These are phyloP conservation scores for Hypoxylon sp. DNA, from an alignment of 2,329 filamentous ascomycete genomes.

Conservation along the genomic window DNA sequence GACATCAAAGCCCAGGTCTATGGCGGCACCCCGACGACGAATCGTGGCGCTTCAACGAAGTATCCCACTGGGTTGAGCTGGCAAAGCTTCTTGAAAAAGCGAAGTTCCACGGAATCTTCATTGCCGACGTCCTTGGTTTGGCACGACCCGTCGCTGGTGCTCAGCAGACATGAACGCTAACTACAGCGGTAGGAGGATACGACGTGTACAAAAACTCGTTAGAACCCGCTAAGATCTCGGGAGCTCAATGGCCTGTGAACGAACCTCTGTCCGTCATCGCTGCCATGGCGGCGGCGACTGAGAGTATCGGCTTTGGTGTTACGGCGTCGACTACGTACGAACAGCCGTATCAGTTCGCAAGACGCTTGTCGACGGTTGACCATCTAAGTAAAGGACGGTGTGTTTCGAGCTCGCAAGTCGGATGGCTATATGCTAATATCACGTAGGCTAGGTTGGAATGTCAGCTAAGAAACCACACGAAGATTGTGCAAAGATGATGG, in stretches of 20 bases:
- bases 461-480: slow-evolving; percentile 47
- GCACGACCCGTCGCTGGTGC: slow-evolving; percentile 21
- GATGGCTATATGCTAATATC: neutral
- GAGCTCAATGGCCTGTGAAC: slow-evolving; percentile 78
- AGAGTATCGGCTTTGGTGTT: slow-evolving; percentile 77
- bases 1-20: slow-evolving; percentile 60
- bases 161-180: neutral
- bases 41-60: slow-evolving; percentile 69
- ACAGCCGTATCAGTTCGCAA: slow-evolving; percentile 76
- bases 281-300: slow-evolving; percentile 77
- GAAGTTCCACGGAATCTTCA: slow-evolving; percentile 74
- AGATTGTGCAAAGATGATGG: neutral
- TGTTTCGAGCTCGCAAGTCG: slow-evolving; percentile 37
- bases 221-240: slow-evolving; percentile 71
- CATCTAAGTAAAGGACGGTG: slow-evolving; percentile 74
- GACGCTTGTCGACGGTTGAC: slow-evolving; percentile 75
- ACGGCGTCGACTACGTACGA: slow-evolving; percentile 79
- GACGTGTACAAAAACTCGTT: slow-evolving; percentile 75
- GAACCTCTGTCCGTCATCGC: slow-evolving; percentile 75
- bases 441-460: slow-evolving; percentile 67
- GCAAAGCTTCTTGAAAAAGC: slow-evolving; percentile 73
- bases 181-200: slow-evolving; percentile 65
- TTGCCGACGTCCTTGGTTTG: slow-evolving; percentile 72
- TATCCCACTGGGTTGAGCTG: slow-evolving; percentile 73
- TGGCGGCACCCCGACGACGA: slow-evolving; percentile 70